Percentiles rank a stretch among this genome's conserved stretches.
Conservation (phyloP, 2,329 filamentous ascomycete genomes). For the Hypoxylon sp. region DNA sequence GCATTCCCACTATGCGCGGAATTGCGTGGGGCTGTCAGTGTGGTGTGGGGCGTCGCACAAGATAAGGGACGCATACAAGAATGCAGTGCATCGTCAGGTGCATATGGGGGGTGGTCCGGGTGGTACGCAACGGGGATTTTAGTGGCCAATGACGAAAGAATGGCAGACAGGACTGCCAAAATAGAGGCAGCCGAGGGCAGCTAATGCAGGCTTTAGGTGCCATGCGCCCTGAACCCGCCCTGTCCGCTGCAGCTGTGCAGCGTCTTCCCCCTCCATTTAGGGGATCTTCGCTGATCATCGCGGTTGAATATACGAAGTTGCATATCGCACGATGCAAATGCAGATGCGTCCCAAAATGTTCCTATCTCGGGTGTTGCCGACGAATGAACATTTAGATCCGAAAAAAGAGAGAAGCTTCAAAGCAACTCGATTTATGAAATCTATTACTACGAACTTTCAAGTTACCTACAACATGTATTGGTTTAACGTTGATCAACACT, state of each 20-base stretch:
- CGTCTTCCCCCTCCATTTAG: constrained; percentile 8
- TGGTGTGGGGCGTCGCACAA: constrained; percentile 26
- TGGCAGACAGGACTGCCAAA: too few species aligned
- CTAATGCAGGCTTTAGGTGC: not conserved
- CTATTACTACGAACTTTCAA: not conserved
- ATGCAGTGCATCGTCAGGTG: not conserved
- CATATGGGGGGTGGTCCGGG: not conserved
- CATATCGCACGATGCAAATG: not conserved
- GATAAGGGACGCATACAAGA: constrained; percentile 37
- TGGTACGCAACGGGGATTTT: constrained; percentile 30
- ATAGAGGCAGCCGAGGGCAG: constrained; percentile 5
- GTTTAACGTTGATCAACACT: not conserved
- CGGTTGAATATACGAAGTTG: not conserved
- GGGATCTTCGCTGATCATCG: constrained; percentile 1
- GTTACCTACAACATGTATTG: not conserved
- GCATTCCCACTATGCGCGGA: constrained; percentile 11
- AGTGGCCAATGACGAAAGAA: constrained; percentile 27
- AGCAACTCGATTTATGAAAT: not conserved
- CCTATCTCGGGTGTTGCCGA: constrained; percentile 3
- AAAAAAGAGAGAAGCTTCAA: not conserved
- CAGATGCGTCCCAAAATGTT: not conserved
- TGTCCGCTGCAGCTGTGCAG: too few species aligned
- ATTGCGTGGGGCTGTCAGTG: constrained; percentile 16
- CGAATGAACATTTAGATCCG: not conserved
- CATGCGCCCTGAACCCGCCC: constrained; percentile 13